Conservation (phyloP, 345 rosid species). For the Erodium maritimum region DNA sequence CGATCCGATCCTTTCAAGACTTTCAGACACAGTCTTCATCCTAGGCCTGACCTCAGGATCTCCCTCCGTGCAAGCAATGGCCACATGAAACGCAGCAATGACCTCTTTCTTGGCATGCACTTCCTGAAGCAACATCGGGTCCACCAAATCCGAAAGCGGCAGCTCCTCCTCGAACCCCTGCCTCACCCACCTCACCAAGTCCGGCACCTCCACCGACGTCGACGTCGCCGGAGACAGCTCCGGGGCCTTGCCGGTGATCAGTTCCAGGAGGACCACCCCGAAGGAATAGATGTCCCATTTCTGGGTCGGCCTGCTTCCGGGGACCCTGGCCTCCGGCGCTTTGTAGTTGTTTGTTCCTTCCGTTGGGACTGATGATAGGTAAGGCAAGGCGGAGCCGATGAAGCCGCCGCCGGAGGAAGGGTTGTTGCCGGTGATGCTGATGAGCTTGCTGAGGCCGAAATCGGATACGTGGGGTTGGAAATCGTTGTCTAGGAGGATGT, state of each 20-base stretch:
- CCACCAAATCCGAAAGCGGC: conserved; percentile 85
- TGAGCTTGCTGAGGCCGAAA: conserved; percentile 71
- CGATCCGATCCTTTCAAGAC: conserved; percentile 59
- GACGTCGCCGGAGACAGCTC: conserved; percentile 68
- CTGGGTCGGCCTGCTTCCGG: conserved; percentile 48
- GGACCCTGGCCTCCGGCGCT: conserved; percentile 75
- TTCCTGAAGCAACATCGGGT: conserved; percentile 73
- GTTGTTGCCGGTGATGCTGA: conserved; percentile 58
- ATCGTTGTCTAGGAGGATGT: conserved; percentile 75
- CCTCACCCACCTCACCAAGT: conserved; percentile 81
- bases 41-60: conserved; percentile 87
- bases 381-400: conserved; percentile 72
- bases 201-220: conserved; percentile 53
- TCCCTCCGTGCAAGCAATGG: conserved; percentile 72
- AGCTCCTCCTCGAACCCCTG: conserved; percentile 85
- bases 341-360: conserved; percentile 58
- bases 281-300: conserved; percentile 88
- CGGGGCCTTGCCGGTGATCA: conserved; percentile 85
- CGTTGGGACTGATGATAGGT: conserved; percentile 42
- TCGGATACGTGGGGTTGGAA: conserved; percentile 69
- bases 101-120: conserved; percentile 91
- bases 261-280: conserved; percentile 69
- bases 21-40: conserved; percentile 86
- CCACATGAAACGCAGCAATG: conserved; percentile 70
- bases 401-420: conserved; percentile 66